Conservation (phyloP, 1,284 basidiomycete species). For the Ceratobasidium sp. region DNA sequence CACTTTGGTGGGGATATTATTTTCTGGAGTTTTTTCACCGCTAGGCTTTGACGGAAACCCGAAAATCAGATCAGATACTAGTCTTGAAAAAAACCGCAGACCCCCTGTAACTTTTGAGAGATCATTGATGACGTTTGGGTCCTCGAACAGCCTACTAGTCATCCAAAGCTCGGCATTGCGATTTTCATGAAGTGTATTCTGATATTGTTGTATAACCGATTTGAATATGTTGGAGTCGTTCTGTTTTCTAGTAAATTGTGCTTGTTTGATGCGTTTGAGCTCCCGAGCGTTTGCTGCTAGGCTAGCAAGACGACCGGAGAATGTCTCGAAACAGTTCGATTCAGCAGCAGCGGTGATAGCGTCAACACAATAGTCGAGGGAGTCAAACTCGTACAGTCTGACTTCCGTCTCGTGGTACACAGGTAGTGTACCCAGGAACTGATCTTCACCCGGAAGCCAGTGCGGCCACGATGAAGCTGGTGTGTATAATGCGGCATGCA, state of each 20-base stretch:
- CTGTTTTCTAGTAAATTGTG: too few relatives aligned
- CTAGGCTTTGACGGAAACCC: background rate
- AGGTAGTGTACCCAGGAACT: background rate
- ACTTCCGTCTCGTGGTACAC: slow-evolving; percentile 16
- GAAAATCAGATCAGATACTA: background rate
- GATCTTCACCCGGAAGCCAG: too few relatives aligned
- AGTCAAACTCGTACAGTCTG: slow-evolving; percentile 5
- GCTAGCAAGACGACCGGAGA: background rate
- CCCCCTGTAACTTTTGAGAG: background rate
- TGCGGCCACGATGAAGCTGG: too few relatives aligned
- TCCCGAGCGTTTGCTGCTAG: background rate
- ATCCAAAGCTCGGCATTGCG: background rate
- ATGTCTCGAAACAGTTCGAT: background rate
- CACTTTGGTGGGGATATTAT: too few relatives aligned
- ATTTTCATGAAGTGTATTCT: background rate
- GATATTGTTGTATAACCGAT: background rate
- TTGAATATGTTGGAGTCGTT: too few relatives aligned
- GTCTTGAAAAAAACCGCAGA: background rate
- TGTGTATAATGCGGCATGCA: background rate
- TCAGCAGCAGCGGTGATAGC: background rate
- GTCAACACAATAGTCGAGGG: slow-evolving; percentile 1
- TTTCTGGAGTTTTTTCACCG: background rate
- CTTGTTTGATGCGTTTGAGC: background rate
- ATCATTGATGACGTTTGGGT: background rate
- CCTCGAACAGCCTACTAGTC: background rate